Percentiles rank a stretch among this genome's conserved stretches.
Conservation (phyloP, 768 basidiomycete genomes). For the Lentinula sp. region DNA sequence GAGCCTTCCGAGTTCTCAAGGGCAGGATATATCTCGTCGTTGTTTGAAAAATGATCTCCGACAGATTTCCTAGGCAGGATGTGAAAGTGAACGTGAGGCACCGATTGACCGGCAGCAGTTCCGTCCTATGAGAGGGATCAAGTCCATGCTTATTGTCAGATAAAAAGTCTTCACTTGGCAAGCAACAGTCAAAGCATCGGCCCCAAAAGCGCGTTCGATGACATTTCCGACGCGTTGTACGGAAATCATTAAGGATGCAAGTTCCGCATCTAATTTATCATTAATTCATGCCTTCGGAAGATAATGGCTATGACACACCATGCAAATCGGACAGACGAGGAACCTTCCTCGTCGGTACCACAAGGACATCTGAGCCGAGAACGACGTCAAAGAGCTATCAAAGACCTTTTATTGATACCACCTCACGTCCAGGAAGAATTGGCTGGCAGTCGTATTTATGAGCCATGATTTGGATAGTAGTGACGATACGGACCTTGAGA, state of each 20-base stretch:
- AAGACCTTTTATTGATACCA: background rate
- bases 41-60: constrained; percentile 62
- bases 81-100: constrained; percentile 98
- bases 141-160: background rate
- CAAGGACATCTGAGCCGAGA: constrained; percentile 48
- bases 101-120: constrained; percentile 71
- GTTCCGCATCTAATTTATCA: constrained; percentile 42
- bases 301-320: constrained; percentile 21
- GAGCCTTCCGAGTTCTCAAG: constrained; percentile 61
- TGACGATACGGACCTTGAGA: constrained; percentile 41
- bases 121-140: constrained; percentile 56
- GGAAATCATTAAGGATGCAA: constrained; percentile 73
- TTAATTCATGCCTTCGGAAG: background rate
- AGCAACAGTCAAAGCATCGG: constrained; percentile 80
- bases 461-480: background rate
- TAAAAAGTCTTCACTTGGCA: constrained; percentile 58
- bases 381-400: background rate
- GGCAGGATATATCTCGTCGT: constrained; percentile 76
- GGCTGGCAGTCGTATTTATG: constrained; percentile 31
- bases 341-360: constrained; percentile 51
- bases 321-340: constrained; percentile 51
- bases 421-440: constrained; percentile 89
- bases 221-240: constrained; percentile 75
- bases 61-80: constrained; percentile 74
- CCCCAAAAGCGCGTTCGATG: constrained; percentile 77